phyloP scores from a whole-genome alignment of 1,284 basidiomycete genomes.

The Amylostereum areolatum region DNA sequence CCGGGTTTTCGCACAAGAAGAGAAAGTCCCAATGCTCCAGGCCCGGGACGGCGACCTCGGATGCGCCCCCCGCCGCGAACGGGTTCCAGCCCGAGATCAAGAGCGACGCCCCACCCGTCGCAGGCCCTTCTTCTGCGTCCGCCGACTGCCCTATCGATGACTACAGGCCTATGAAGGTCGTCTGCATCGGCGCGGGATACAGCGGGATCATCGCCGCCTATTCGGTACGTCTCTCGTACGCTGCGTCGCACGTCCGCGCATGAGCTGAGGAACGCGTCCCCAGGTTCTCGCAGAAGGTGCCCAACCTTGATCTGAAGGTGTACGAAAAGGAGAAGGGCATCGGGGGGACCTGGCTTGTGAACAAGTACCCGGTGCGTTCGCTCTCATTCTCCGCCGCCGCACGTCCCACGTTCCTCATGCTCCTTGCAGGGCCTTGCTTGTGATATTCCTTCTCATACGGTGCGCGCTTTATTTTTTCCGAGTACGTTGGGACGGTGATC shows the following conservation, averaged over 20 bases:
- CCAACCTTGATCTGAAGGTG: slow-evolving; percentile 49
- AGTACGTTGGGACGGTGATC: too few relatives aligned
- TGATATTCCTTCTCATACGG: slow-evolving; percentile 50
- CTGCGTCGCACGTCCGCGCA: not conserved
- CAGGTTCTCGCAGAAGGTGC: slow-evolving; percentile 49
- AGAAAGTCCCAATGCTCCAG: too few relatives aligned
- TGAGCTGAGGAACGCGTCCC: not conserved
- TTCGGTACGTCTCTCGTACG: slow-evolving; percentile 29
- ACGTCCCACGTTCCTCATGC: not conserved
- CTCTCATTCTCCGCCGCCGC: too few relatives aligned
- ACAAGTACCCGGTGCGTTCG: slow-evolving; percentile 26
- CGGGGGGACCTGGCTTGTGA: slow-evolving; percentile 53
- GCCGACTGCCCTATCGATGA: slow-evolving; percentile 36
- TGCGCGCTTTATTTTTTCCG: slow-evolving; percentile 17
- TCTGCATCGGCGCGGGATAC: slow-evolving; percentile 44
- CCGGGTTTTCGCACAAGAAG: too few relatives aligned
- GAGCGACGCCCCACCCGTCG: too few relatives aligned
- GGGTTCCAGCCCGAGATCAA: too few relatives aligned
- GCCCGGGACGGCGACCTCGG: too few relatives aligned
- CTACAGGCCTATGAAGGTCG: slow-evolving; percentile 40
- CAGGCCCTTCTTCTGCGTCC: not conserved
- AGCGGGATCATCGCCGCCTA: slow-evolving; percentile 48
- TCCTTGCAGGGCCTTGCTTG: slow-evolving; percentile 41
- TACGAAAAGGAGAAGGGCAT: slow-evolving; percentile 55
- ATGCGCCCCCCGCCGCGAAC: too few relatives aligned